Base-by-base conservation (phyloP, 805 yeast genomes). In the Vanderwaltozyma tropicalis region DNA sequence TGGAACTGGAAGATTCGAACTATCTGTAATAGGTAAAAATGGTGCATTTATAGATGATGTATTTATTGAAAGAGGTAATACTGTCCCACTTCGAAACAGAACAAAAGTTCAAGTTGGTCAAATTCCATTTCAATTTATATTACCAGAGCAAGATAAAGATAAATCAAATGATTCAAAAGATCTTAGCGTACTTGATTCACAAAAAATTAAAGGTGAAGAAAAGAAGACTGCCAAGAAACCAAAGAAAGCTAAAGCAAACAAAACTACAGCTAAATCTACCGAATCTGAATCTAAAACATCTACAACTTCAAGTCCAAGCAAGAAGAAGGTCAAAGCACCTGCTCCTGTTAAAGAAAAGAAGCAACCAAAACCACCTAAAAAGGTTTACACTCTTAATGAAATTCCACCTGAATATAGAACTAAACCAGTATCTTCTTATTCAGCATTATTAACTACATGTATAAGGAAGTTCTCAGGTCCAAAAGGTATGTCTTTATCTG, bases 31-130 rank as follows among this genome's bases (percentile, higher is more conserved):
- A 48, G 98, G 98, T 15, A 72, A 95, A 49, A 92, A 92, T 58
- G 98, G 98, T 28, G 96, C 96, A 2, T 92, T 92, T 67, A 95
- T 92, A 3, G 92, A 89, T 59, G 95, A 87, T 47, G 68, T 68
- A 26, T 92, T 89, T 58, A 80, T 92, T 6, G 96, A 86, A 54
- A 76, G 82, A 43, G 96, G 95, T 8, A 78, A 84, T 27, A 92
- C 98, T 0, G 87, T 92, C 8, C 95, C 95, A 2, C 64, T 92
- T 33, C 68, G 68, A 17, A 85, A 89, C 60, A 83, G 80, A 29
- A 77, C 88, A 1, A 81, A 82, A 49, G 78, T 92, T 35, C 97
- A 92, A 58, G 85, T 92, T 28, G 97, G 96, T 12, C 94, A 86
- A 51, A 84, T 89, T 14, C 80, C 86, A 8, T 92, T 92, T 59